Evolutionary conservation across 768 basidiomycete genomes (phyloP), one percentile per base, ranked within the genome.

Genomic region (Grammothele lineata): DNA sequence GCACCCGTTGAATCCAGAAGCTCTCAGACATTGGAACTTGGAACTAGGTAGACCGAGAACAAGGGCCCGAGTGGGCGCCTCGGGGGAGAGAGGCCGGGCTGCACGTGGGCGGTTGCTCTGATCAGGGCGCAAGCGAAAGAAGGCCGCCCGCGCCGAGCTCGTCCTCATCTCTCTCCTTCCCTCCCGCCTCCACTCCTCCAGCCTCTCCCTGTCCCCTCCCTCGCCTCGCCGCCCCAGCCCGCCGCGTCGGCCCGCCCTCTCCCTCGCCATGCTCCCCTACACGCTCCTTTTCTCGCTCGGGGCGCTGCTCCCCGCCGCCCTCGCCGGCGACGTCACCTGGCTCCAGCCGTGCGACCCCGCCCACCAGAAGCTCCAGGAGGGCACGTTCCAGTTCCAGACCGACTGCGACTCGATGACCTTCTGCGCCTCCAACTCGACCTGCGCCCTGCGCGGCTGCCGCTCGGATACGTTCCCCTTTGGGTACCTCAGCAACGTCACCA

Each of bases 401-500:
- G 85, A 93, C 61, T 92, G 92, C 68, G 79, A 86, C 62, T 70
- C 80, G 1, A 71, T 74, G 47, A 81, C 72, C 15, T 92, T 75
- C 66, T 93, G 89, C 65, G 60, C 68, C 3, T 60, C 66, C 41
- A 70, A 70, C 38, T 70, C 72, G 32, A 65, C 62, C 15, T 94
- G 91, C 65, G 65, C 73, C 19, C 64, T 69, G 39, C 85, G 79
- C 61, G 76, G 81, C 5, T 93, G 89, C 64, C 75, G 92, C 54
- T 77, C 67, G 55, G 89, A 92, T 59, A 79, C 85, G 37, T 89
- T 78, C 60, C 85, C 88, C 3, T 85, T 88, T 62, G 85, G 86
- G 44, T 90, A 82, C 57, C 12, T 56, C 7, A 59, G 64, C 43
- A 68, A 61, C 17, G 63, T 66, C 5, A 40, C 57, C 7, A 58